Evolutionary conservation across 2,329 filamentous ascomycete species (phyloP).

Genomic region (Talaromyces sp.): DNA sequence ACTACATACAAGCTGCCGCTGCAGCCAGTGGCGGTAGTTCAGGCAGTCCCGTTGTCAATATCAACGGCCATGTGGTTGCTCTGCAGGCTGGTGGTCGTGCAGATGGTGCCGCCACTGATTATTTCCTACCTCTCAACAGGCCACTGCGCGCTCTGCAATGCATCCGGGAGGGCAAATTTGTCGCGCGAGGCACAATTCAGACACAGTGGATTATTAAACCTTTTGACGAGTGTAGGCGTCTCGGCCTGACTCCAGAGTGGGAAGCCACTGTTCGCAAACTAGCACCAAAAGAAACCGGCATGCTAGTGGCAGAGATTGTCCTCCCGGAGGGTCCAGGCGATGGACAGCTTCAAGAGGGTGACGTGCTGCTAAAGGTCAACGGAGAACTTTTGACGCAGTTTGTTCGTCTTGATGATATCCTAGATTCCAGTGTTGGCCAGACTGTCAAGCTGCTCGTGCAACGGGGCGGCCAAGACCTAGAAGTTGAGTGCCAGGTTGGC

Average conservation of each 20-base stretch:
- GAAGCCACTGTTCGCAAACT: slow-evolving; percentile 76
- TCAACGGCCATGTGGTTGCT: slow-evolving; percentile 86
- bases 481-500: slow-evolving; percentile 78
- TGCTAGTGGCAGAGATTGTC: slow-evolving; percentile 94
- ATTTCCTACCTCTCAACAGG: slow-evolving; percentile 90
- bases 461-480: slow-evolving; percentile 79
- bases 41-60: slow-evolving; percentile 95
- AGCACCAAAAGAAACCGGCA: slow-evolving; percentile 90
- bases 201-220: slow-evolving; percentile 96
- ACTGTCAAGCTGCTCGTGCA: slow-evolving; percentile 79
- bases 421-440: slow-evolving; percentile 79
- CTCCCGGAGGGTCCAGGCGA: slow-evolving; percentile 86
- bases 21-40: slow-evolving; percentile 96
- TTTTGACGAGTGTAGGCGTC: slow-evolving; percentile 89
- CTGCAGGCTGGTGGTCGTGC: slow-evolving; percentile 89
- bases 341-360: slow-evolving; percentile 84
- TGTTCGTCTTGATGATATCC: slow-evolving; percentile 80
- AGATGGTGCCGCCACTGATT: slow-evolving; percentile 94
- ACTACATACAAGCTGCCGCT: slow-evolving; percentile 97
- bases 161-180: slow-evolving; percentile 67
- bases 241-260: slow-evolving; percentile 80
- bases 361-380: slow-evolving; percentile 90
- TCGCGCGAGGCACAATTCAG: slow-evolving; percentile 94
- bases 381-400: slow-evolving; percentile 91
- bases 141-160: slow-evolving; percentile 82